Base-by-base conservation (phyloP, 345 rosid species). In the Corchorus capsularis region DNA sequence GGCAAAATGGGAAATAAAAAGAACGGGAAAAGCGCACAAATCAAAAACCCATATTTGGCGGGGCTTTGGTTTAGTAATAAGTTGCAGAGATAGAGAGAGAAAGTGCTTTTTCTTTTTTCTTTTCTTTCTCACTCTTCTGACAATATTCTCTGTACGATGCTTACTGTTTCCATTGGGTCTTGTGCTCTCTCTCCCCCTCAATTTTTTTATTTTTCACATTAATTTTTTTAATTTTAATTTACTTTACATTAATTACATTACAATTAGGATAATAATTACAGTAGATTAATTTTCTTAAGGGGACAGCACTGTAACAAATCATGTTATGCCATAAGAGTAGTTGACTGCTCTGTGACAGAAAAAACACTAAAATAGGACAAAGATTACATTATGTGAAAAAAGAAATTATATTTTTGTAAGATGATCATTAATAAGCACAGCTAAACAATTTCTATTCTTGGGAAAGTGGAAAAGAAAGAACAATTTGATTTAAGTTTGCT, bases 131-230 rank as follows among this genome's bases (percentile, higher is more conserved):
- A 14, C 32, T 27, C 50, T 61, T 74, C 93, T 89, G 96, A 91
- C 93, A 91, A 85, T 89, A 89, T 88, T 88, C 92, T 87, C 91
- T 91, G 85, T 65, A 74, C 78, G 63, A 79, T 83, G 76, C 82
- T 15, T 78, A 41, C 84, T 79, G 75, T 77, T 75, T 17, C 68
- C 62, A 4, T 75, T 32, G 82, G 64, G 34, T 54, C 19, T 74
- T 65, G 79, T 73, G 77, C 72, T 46, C 53, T 2, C 12, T 14
- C 13, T 35, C 16, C 10, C 54, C 80, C 62, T 57, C 8, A 11
- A 2, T 68, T 59, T 57, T 35, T 35, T 10, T 52, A 39, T 32
- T 32, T 78, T 63, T 63, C 4, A 43, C 41, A 20, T 57, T 27
- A 27, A 27, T 27, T 27, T 27, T 27, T 27, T 27, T 27, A 0